Evolutionary conservation across 2,329 filamentous ascomycete species (phyloP).

Genomic region (Cercospora canescens): DNA sequence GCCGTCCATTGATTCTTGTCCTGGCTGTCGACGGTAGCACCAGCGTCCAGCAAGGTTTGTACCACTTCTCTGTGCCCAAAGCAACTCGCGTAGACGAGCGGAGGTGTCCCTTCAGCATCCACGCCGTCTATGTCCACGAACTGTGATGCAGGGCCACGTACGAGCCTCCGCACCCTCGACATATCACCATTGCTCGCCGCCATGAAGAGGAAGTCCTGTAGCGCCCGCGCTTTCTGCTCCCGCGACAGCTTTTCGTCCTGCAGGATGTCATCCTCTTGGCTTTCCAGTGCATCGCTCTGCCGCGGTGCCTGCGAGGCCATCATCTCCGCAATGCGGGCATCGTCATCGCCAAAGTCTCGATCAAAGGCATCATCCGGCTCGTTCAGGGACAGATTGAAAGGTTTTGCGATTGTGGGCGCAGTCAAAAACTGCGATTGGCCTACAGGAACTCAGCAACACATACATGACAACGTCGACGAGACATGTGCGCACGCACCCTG

Average conservation of each 20-base stretch:
- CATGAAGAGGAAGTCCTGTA: slow-evolving; percentile 91
- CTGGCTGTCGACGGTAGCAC: slow-evolving; percentile 86
- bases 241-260: slow-evolving; percentile 71
- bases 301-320: slow-evolving; percentile 84
- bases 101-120: slow-evolving; percentile 94
- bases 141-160: slow-evolving; percentile 70
- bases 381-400: slow-evolving; percentile 77
- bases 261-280: slow-evolving; percentile 78
- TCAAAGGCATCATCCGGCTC: slow-evolving; percentile 63
- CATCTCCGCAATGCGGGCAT: slow-evolving; percentile 91
- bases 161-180: slow-evolving; percentile 72
- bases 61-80: slow-evolving; percentile 95
- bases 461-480: background rate
- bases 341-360: slow-evolving; percentile 68
- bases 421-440: slow-evolving; percentile 95
- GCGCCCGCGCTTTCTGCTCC: slow-evolving; percentile 73
- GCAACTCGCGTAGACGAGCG: slow-evolving; percentile 95
- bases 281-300: slow-evolving; percentile 61
- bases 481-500: slow-evolving; percentile 64
- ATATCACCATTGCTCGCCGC: slow-evolving; percentile 95
- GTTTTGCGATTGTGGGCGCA: slow-evolving; percentile 78
- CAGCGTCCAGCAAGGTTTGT: slow-evolving; percentile 76
- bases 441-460: slow-evolving; percentile 41
- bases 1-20: slow-evolving; percentile 97
- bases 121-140: slow-evolving; percentile 83